Evolutionary conservation across 371 early-diverging fungal genomes (phyloP).

Genomic region (Mortierella sp.): DNA sequence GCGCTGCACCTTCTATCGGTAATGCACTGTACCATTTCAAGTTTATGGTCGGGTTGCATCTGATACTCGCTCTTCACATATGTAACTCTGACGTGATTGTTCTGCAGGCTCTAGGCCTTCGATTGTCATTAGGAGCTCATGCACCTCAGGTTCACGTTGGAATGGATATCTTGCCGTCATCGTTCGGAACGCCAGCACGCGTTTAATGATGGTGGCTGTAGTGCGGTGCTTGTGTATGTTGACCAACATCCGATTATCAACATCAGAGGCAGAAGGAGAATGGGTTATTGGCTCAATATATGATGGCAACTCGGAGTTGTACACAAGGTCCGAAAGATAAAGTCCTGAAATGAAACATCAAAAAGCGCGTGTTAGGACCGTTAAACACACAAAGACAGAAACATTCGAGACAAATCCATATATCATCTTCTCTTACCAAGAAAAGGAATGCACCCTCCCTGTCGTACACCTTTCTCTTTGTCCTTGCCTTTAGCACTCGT

Average conservation of each 20-base stretch:
- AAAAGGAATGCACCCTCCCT: conserved; percentile 75
- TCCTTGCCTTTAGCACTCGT: conserved; percentile 1
- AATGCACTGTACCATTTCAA: background rate
- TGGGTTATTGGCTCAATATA: conserved; percentile 54
- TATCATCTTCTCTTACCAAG: conserved; percentile 61
- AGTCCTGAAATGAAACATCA: conserved; percentile 56
- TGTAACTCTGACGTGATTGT: conserved; percentile 16
- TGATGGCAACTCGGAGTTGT: conserved; percentile 73
- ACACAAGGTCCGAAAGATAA: conserved; percentile 75
- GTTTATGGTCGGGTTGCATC: background rate
- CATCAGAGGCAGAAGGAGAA: background rate
- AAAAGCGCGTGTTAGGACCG: background rate
- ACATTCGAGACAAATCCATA: background rate
- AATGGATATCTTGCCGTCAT: conserved; percentile 69
- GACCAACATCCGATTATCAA: conserved; percentile 53
- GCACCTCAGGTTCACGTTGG: conserved; percentile 59
- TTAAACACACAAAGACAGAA: background rate
- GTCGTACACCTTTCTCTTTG: conserved; percentile 6
- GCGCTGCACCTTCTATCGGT: too few species aligned
- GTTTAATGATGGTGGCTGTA: conserved; percentile 74
- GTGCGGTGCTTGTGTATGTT: conserved; percentile 76
- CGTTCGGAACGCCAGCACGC: conserved; percentile 69
- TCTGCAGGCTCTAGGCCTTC: conserved; percentile 21
- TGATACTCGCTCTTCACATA: conserved; percentile 25
- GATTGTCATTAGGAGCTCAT: conserved; percentile 35